These are phyloP conservation scores for Kwoniella sp. DNA, from an alignment of 768 basidiomycete species.

Conservation along the genomic window DNA sequence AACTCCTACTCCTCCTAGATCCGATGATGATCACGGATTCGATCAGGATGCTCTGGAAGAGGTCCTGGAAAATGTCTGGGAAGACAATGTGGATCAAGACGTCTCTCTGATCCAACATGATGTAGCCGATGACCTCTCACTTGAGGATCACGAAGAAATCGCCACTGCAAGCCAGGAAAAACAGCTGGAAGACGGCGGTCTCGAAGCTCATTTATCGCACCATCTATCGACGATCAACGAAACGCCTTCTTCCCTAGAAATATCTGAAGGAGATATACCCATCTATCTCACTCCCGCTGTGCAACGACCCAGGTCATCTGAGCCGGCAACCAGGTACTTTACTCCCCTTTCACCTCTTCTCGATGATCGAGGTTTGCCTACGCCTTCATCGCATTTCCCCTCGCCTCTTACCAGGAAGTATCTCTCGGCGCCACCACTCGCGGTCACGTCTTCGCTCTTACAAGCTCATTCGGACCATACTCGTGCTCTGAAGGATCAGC, in stretches of 20 bases:
- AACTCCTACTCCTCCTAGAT: slow-evolving; percentile 15
- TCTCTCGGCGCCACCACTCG: neutral
- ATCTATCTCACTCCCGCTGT: slow-evolving; percentile 7
- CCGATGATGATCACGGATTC: neutral
- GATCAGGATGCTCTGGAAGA: slow-evolving; percentile 15
- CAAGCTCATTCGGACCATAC: slow-evolving; percentile 29
- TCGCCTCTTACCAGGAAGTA: neutral
- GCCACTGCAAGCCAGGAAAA: slow-evolving; percentile 1
- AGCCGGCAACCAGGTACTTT: neutral
- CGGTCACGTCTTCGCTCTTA: slow-evolving; percentile 15
- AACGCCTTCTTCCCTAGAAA: slow-evolving; percentile 13
- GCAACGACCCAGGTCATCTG: neutral
- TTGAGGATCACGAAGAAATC: neutral
- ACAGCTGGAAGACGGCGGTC: slow-evolving; percentile 13
- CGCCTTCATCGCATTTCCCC: neutral
- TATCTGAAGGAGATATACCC: neutral
- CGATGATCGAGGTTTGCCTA: slow-evolving; percentile 8
- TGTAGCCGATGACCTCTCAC: neutral
- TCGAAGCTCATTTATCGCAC: slow-evolving; percentile 6
- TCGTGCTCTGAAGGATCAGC: slow-evolving; percentile 21
- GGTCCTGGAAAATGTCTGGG: slow-evolving; percentile 22
- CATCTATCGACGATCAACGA: slow-evolving; percentile 22
- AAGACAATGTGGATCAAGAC: slow-evolving; percentile 8
- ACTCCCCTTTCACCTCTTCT: slow-evolving; percentile 6
- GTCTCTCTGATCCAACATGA: slow-evolving; percentile 2